Percentiles rank a stretch among this genome's conserved stretches.
phyloP scores from a whole-genome alignment of 2,329 filamentous ascomycete genomes.

The Talaromyces sp. region DNA sequence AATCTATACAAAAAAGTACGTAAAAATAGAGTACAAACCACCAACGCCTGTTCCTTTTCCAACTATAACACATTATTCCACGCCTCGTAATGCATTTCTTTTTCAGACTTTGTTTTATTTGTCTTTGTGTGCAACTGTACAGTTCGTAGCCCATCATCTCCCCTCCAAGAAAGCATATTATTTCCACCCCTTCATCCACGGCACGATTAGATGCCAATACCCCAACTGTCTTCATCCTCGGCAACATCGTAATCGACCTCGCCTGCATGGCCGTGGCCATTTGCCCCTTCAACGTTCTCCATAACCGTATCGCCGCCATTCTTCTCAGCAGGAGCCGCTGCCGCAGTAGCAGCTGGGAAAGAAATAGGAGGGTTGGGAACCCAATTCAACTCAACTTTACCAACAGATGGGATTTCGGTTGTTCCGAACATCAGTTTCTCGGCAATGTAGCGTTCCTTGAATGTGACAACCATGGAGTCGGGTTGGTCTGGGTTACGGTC shows the following conservation, averaged over 20 bases:
- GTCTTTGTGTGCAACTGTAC: background rate
- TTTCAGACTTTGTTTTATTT: background rate
- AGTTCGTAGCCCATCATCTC: background rate
- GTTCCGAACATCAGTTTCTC: slow-evolving; percentile 50
- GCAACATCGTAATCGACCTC: slow-evolving; percentile 50
- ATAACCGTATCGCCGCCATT: slow-evolving; percentile 30
- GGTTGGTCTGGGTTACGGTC: slow-evolving; percentile 36
- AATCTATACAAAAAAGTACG: background rate
- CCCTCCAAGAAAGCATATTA: background rate
- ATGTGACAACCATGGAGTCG: slow-evolving; percentile 38
- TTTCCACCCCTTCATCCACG: background rate
- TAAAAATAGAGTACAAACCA: background rate
- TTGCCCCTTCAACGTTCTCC: slow-evolving; percentile 18
- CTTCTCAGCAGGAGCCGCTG: slow-evolving; percentile 16
- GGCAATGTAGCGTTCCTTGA: slow-evolving; percentile 48
- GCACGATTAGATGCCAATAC: slow-evolving; percentile 8
- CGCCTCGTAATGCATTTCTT: background rate
- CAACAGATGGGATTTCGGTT: slow-evolving; percentile 46
- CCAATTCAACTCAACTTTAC: slow-evolving; percentile 53
- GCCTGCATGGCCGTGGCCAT: slow-evolving; percentile 17
- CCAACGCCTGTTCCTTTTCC: background rate
- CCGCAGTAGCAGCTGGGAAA: slow-evolving; percentile 13
- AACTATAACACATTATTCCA: background rate
- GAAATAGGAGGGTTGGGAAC: slow-evolving; percentile 33
- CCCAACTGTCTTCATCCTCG: slow-evolving; percentile 25